These are phyloP conservation scores for Phytophthora gonapodyides DNA, from an alignment of 352 stramenopile species.

Conservation along the genomic window DNA sequence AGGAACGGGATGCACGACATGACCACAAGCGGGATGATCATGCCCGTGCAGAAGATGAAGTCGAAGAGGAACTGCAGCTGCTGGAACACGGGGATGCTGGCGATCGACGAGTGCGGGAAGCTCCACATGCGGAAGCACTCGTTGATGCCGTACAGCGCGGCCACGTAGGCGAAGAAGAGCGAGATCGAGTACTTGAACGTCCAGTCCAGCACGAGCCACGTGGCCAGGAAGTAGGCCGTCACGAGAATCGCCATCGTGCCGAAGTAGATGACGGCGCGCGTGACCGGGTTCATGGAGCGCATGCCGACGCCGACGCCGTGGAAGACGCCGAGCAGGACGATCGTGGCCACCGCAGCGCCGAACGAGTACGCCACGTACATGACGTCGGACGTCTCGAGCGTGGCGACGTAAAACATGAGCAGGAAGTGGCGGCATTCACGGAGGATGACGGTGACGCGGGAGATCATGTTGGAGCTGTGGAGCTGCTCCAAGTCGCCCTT, in stretches of 20 bases:
- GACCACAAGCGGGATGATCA: constrained; percentile 70
- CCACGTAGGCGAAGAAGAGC: constrained; percentile 70
- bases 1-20: constrained; percentile 78
- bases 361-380: constrained; percentile 58
- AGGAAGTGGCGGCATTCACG: constrained; percentile 77
- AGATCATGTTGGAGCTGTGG: constrained; percentile 70
- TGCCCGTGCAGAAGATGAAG: constrained; percentile 67
- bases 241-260: constrained; percentile 34
- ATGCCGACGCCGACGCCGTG: constrained; percentile 51
- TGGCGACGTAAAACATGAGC: constrained; percentile 76
- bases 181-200: constrained; percentile 48
- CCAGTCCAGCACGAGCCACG: constrained; percentile 45
- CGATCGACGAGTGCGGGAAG: constrained; percentile 63
- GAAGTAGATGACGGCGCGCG: constrained; percentile 57
- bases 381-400: constrained; percentile 48
- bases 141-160: constrained; percentile 71
- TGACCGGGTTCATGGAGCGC: constrained; percentile 42
- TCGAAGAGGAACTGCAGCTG: constrained; percentile 83
- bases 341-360: constrained; percentile 52
- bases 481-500: constrained; percentile 65
- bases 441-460: constrained; percentile 67
- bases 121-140: constrained; percentile 78
- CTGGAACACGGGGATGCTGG: constrained; percentile 57
- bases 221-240: constrained; percentile 55
- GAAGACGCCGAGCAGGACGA: constrained; percentile 55